phyloP scores from a whole-genome alignment of 2,329 filamentous ascomycete genomes.

The Plenodomus biglobosus region DNA sequence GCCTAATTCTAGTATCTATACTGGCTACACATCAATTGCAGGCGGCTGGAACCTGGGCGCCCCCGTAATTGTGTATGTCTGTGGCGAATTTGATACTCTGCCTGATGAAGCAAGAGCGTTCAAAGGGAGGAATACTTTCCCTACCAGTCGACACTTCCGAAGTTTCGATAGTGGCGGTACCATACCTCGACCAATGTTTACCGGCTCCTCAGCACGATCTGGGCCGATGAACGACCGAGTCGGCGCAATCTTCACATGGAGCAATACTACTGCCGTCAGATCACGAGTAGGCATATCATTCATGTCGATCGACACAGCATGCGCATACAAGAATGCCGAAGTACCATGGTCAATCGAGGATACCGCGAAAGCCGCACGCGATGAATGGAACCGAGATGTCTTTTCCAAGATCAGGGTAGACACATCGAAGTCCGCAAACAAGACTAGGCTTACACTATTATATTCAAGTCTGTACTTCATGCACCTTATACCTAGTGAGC shows the following conservation, averaged over 20 bases:
- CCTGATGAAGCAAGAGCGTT: slow-evolving; percentile 32
- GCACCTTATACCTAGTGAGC: slow-evolving; percentile 42
- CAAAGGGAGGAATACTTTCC: slow-evolving; percentile 43
- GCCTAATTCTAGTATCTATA: slow-evolving; percentile 32
- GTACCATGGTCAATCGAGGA: slow-evolving; percentile 49
- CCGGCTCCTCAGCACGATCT: slow-evolving; percentile 29
- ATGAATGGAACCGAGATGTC: slow-evolving; percentile 55
- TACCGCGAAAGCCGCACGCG: slow-evolving; percentile 45
- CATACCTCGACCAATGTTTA: slow-evolving; percentile 33
- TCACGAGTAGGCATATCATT: slow-evolving; percentile 57
- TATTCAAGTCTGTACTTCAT: slow-evolving; percentile 43
- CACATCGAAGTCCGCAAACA: slow-evolving; percentile 29
- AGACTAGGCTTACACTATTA: slow-evolving; percentile 35
- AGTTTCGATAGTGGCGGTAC: slow-evolving; percentile 32
- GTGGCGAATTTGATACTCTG: slow-evolving; percentile 37
- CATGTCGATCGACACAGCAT: slow-evolving; percentile 50
- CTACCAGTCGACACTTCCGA: slow-evolving; percentile 37
- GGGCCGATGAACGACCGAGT: slow-evolving; percentile 48
- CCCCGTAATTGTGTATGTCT: slow-evolving; percentile 40
- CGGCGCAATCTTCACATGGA: slow-evolving; percentile 56
- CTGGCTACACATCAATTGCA: slow-evolving; percentile 38
- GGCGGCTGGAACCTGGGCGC: slow-evolving; percentile 44
- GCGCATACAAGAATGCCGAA: slow-evolving; percentile 51
- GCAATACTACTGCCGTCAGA: slow-evolving; percentile 43
- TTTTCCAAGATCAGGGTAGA: slow-evolving; percentile 57